Evolutionary conservation across 352 stramenopile species (phyloP).

Genomic region (Pythium rishiriense): DNA sequence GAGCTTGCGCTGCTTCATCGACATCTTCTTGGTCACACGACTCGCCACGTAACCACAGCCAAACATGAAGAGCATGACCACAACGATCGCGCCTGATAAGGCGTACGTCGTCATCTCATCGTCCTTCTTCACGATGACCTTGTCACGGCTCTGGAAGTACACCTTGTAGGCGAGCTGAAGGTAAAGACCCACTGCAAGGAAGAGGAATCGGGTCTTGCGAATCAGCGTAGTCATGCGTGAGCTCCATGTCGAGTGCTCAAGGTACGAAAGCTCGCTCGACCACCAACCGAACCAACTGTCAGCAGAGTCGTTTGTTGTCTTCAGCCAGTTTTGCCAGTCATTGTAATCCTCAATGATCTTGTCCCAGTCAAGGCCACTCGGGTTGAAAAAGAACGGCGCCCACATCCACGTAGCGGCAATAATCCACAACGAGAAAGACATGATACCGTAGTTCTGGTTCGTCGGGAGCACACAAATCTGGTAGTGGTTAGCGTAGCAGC

Average conservation of each 20-base stretch:
- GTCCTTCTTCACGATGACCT: conserved; percentile 52
- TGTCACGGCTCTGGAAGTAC: conserved; percentile 68
- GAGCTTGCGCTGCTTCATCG: conserved; percentile 89
- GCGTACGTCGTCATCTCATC: conserved; percentile 59
- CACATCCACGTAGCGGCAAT: conserved; percentile 92
- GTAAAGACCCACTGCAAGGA: conserved; percentile 47
- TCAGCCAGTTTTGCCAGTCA: conserved; percentile 95
- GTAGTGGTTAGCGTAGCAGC: conserved; percentile 83
- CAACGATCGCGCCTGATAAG: conserved; percentile 59
- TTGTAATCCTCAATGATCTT: conserved; percentile 95
- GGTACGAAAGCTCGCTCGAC: conserved; percentile 78
- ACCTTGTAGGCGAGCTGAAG: conserved; percentile 60
- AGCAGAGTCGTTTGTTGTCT: conserved; percentile 81
- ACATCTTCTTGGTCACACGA: conserved; percentile 90
- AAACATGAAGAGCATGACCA: conserved; percentile 72
- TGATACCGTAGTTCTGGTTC: conserved; percentile 97
- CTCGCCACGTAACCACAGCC: conserved; percentile 85
- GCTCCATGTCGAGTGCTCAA: conserved; percentile 74
- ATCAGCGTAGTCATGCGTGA: conserved; percentile 66
- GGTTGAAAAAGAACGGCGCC: conserved; percentile 95
- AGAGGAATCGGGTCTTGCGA: conserved; percentile 80
- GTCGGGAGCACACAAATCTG: conserved; percentile 91
- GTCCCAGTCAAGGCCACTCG: conserved; percentile 97
- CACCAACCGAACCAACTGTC: conserved; percentile 90
- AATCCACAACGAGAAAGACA: conserved; percentile 97